Evolutionary conservation across 164 flowering plant genomes (phyloP), one percentile per base, ranked within the genome.

Genomic region (Magnolia sinica): DNA sequence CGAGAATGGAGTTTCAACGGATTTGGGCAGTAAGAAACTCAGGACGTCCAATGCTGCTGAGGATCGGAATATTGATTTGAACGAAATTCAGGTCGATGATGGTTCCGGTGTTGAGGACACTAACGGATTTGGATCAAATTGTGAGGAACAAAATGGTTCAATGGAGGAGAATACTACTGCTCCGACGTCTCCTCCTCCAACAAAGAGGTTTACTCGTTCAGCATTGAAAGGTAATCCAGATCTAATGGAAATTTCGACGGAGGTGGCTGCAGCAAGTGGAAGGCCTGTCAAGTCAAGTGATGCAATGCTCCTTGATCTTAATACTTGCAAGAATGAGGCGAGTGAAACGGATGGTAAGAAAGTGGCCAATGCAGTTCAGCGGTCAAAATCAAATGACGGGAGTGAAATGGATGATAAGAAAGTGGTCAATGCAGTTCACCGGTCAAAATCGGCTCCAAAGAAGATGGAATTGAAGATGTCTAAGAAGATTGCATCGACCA

Each of bases 401-500:
- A 37, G 45, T 37, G 45, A 7, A 37, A 70, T 10, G 19, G n/a
- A 45, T 20, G 76, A 75, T 27, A 52, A 14, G 27, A 73, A 45
- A 22, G 58, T 18, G n/a, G 49, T 24, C 31, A 78, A 68, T 45
- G 31, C 22, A n/a, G 73, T 11, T 19, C 74, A 75, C 50, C 70
- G 50, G 50, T 50, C 68, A 73, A 78, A 69, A 27, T 16, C 45
- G 8, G 68, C 77, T 19, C 67, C 67, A 1, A 66, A 50, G 8
- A 85, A 83, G 75, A 73, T 81, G 0, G 82, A 76, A 64, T 77
- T 71, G 81, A 85, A 82, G 75, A 78, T 77, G 83, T 80, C 87
- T 1, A 83, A 79, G 63, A 87, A 77, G 76, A 82, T 84, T 74
- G 80, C 74, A 7, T 61, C 73, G 68, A 85, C 73, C 73, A 86